Evolutionary conservation across 2,329 filamentous ascomycete genomes (phyloP), one percentile per base, ranked within the genome.

Genomic region (Ophiosphaerella korrae): DNA sequence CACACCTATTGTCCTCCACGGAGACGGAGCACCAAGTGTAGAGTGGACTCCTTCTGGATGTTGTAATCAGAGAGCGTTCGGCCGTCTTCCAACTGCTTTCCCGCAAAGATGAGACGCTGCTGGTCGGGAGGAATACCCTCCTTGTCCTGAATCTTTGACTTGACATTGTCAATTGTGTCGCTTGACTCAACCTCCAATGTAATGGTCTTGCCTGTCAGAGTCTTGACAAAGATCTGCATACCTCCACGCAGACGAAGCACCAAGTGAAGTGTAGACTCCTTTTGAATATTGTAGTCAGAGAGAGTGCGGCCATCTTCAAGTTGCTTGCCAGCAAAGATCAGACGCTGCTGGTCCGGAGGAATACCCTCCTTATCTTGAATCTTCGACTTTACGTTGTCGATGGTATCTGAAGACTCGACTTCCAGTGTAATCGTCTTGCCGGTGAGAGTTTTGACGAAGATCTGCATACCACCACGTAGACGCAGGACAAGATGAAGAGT

Each of bases 281-380:
- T 96, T 78, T 96, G 92, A 45, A 96, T 96, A 80, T 96, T 96
- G 84, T 96, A 96, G 75, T 96, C 92, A 55, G 84, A 88, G 0
- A 96, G 82, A 24, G 92, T 96, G 46, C 92, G 90, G 57, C 93
- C 92, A 64, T 97, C 93, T 76, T 97, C 93, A 3, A 97, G 85
- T 75, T 97, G 92, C 84, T 97, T 97, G 50, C 92, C 93, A 38
- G 92, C 92, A 64, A 97, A 97, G 75, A 97, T 97, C 63, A 97
- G 77, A 66, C 92, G 93, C 81, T 97, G 92, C 78, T 97, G 92
- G 72, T 97, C 92, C 9, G 92, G 92, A 40, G 92, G 93, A 49
- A 97, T 97, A 23, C 92, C 92, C 77, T 97, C 92, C 85, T 97
- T 97, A 71, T 97, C 92, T 77, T 97, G 92, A 37, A 97, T 97